These are phyloP conservation scores for Alternaria angustiovoidea DNA, from an alignment of 2,329 filamentous ascomycete genomes.

Conservation along the genomic window DNA sequence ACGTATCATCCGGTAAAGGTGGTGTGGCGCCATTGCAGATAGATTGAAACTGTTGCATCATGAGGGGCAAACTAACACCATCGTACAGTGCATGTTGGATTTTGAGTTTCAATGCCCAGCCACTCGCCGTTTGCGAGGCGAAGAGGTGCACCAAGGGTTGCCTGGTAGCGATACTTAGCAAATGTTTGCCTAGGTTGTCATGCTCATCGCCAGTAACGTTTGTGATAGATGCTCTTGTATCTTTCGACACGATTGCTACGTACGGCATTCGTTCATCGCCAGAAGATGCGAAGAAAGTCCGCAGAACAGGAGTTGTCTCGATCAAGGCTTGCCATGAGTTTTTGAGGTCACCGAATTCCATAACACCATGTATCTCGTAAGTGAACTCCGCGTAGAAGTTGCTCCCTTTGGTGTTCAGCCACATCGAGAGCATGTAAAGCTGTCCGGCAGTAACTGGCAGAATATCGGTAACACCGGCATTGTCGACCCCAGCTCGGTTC, in stretches of 20 bases:
- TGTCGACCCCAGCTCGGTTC: conserved; percentile 51
- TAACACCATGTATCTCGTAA: conserved; percentile 60
- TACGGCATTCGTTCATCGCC: conserved; percentile 60
- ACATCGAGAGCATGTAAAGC: conserved; percentile 78
- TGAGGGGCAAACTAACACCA: conserved; percentile 74
- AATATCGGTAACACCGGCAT: conserved; percentile 61
- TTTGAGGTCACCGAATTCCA: conserved; percentile 56
- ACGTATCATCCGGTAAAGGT: conserved; percentile 34
- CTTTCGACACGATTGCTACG: conserved; percentile 68
- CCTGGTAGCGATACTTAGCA: not conserved
- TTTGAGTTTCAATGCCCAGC: conserved; percentile 54
- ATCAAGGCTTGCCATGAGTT: conserved; percentile 70
- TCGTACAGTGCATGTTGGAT: conserved; percentile 93
- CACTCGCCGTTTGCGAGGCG: conserved; percentile 38
- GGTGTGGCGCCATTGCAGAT: conserved; percentile 48
- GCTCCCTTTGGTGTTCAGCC: conserved; percentile 71
- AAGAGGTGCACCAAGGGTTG: conserved; percentile 51
- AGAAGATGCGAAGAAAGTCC: conserved; percentile 71
- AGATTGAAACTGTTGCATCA: conserved; percentile 64
- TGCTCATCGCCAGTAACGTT: conserved; percentile 28
- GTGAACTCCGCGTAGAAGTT: conserved; percentile 79
- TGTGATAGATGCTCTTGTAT: conserved; percentile 47
- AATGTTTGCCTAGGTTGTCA: conserved; percentile 1
- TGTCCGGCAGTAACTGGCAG: conserved; percentile 81
- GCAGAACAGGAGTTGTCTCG: conserved; percentile 67